A percentile compares a stretch with the other conserved stretches of the same genome.
Evolutionary conservation across 1,139 yeast genomes (phyloP).

Genomic region (Waltiozyma solani): DNA sequence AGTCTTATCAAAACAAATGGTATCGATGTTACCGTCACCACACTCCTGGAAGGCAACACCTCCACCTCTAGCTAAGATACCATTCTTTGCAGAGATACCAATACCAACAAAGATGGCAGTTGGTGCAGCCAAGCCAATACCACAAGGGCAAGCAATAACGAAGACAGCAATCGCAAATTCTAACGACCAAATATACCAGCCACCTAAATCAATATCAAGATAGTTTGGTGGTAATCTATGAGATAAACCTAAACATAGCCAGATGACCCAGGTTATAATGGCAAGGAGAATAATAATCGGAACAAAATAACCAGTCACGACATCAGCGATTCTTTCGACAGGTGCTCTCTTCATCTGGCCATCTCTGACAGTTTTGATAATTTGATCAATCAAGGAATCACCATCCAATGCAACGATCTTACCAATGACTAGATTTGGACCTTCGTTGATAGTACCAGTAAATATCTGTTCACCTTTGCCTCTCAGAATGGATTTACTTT

Average conservation of each 20-base stretch:
- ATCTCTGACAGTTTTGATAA: constrained; percentile 59
- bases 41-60: constrained; percentile 71
- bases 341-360: constrained; percentile 72
- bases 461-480: constrained; percentile 50
- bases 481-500: constrained; percentile 40
- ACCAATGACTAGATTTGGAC: constrained; percentile 43
- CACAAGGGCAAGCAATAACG: constrained; percentile 91
- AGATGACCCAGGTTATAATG: constrained; percentile 52
- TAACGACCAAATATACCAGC: constrained; percentile 72
- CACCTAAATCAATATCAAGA: constrained; percentile 57
- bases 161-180: constrained; percentile 73
- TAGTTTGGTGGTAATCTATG: constrained; percentile 45
- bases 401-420: constrained; percentile 53
- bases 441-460: constrained; percentile 64
- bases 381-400: constrained; percentile 58
- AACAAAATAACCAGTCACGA: constrained; percentile 63
- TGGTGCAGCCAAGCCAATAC: constrained; percentile 85
- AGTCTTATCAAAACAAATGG: constrained; percentile 71
- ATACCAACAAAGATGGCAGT: constrained; percentile 89
- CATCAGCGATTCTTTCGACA: constrained; percentile 61
- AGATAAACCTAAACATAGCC: constrained; percentile 50
- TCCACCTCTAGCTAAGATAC: constrained; percentile 74
- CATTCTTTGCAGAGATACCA: constrained; percentile 72
- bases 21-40: constrained; percentile 44
- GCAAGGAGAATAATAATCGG: constrained; percentile 58